A percentile compares a stretch with the other conserved stretches of the same genome.
Conservation (phyloP, 805 yeast genomes). For the Candida maesae region DNA sequence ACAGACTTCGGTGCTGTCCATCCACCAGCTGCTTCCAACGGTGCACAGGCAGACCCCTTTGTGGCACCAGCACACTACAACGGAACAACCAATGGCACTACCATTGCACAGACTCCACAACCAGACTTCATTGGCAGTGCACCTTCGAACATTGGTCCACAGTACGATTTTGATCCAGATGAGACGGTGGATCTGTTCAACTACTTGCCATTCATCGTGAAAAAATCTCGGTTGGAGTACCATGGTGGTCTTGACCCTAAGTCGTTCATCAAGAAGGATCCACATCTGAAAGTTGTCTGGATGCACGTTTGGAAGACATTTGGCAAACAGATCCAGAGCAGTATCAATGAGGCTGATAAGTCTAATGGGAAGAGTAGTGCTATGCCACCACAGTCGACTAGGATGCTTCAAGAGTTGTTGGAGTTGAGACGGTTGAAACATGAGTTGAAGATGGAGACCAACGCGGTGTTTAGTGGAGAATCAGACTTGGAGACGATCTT, state of each 20-base stretch:
- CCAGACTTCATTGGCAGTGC: conserved; percentile 2
- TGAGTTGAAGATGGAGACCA: conserved; percentile 4
- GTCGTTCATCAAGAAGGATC: conserved; percentile 45
- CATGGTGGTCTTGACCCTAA: conserved; percentile 53
- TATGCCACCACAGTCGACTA: not conserved
- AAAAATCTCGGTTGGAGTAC: conserved; percentile 39
- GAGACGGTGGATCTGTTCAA: conserved; percentile 43
- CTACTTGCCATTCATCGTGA: conserved; percentile 39
- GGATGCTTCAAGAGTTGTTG: conserved; percentile 5
- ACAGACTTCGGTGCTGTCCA: no score
- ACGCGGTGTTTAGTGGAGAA: not conserved
- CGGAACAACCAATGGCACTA: not conserved
- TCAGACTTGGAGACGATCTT: conserved; percentile 12
- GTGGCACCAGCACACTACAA: not conserved
- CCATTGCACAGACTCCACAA: not conserved
- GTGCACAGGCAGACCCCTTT: not conserved
- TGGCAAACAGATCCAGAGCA: conserved; percentile 5
- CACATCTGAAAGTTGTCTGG: conserved; percentile 36
- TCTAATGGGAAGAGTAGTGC: no score
- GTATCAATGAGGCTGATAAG: conserved; percentile 1
- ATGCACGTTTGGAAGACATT: conserved; percentile 20
- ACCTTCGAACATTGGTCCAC: conserved; percentile 1
- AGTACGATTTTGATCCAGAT: conserved; percentile 24
- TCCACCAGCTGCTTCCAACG: no score
- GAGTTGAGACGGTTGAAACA: conserved; percentile 18